Percentiles rank a stretch among this genome's conserved stretches.
Evolutionary conservation across 2,329 filamentous ascomycete genomes (phyloP).

Genomic region (Fusarium illudens): DNA sequence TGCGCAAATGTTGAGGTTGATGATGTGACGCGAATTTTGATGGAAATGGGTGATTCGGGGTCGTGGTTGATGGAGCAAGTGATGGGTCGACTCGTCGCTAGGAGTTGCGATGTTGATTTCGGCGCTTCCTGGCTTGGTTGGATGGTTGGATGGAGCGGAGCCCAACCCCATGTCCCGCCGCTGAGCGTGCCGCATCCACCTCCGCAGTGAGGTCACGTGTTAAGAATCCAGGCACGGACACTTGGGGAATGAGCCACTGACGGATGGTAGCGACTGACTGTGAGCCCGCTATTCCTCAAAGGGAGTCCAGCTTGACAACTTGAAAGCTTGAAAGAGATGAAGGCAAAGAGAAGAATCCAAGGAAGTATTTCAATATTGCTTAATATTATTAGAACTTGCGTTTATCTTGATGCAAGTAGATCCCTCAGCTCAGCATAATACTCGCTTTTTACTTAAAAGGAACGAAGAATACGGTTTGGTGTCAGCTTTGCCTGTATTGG

Average conservation of each 20-base stretch:
- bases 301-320: background rate
- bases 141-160: slow-evolving; percentile 28
- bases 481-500: background rate
- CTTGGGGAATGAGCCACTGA: slow-evolving; percentile 12
- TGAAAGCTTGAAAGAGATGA: too few species aligned
- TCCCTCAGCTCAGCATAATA: background rate
- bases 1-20: slow-evolving; percentile 25
- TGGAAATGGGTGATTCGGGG: slow-evolving; percentile 39
- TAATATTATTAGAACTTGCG: background rate
- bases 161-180: slow-evolving; percentile 18
- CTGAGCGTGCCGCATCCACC: background rate
- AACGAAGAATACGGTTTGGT: background rate
- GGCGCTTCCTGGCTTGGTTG: slow-evolving; percentile 35
- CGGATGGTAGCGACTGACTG: too few species aligned
- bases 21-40: slow-evolving; percentile 43
- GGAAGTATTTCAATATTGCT: background rate
- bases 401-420: background rate
- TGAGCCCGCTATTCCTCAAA: background rate
- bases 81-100: slow-evolving; percentile 35
- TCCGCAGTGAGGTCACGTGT: slow-evolving; percentile 5
- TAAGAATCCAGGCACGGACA: background rate
- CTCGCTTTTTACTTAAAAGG: too few species aligned
- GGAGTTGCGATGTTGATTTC: slow-evolving; percentile 39
- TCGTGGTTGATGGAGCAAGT: slow-evolving; percentile 41
- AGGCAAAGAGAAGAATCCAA: background rate